Percentiles rank a stretch among this genome's conserved stretches.
These are phyloP conservation scores for Heritiera littoralis DNA, from an alignment of 345 rosid genomes.

Conservation along the genomic window DNA sequence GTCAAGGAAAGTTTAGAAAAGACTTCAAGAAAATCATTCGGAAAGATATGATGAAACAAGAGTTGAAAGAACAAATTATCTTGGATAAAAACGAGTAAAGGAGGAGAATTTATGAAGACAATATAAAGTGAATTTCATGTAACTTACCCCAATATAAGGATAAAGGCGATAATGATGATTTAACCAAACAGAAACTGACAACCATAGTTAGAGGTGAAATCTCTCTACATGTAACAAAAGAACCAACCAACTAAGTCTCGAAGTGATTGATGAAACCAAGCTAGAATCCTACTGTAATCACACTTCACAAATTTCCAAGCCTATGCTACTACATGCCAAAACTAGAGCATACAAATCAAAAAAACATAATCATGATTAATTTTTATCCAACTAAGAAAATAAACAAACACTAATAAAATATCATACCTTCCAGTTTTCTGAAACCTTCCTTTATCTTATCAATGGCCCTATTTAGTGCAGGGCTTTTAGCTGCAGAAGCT, in stretches of 20 bases:
- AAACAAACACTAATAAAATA: too few relatives aligned
- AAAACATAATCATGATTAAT: neutral
- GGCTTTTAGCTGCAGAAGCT: constrained; percentile 17
- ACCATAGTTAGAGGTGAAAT: too few relatives aligned
- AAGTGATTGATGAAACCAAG: neutral
- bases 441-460: constrained; percentile 13
- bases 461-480: constrained; percentile 14
- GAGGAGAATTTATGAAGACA: too few relatives aligned
- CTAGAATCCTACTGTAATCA: neutral
- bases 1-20: too few relatives aligned
- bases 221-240: too few relatives aligned
- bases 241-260: too few relatives aligned
- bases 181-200: too few relatives aligned
- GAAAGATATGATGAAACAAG: neutral
- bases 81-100: too few relatives aligned
- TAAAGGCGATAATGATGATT: too few relatives aligned
- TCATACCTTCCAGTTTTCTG: constrained; percentile 4
- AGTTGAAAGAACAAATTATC: too few relatives aligned
- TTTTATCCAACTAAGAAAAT: neutral
- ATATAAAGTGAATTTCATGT: too few relatives aligned
- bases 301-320: neutral
- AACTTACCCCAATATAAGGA: too few relatives aligned
- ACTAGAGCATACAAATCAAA: neutral
- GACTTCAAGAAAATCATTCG: neutral
- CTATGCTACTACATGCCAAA: neutral